Percentiles rank a stretch among this genome's conserved stretches.
These are phyloP conservation scores for Penicillium malachiteum DNA, from an alignment of 495 filamentous ascomycete species.

Conservation along the genomic window DNA sequence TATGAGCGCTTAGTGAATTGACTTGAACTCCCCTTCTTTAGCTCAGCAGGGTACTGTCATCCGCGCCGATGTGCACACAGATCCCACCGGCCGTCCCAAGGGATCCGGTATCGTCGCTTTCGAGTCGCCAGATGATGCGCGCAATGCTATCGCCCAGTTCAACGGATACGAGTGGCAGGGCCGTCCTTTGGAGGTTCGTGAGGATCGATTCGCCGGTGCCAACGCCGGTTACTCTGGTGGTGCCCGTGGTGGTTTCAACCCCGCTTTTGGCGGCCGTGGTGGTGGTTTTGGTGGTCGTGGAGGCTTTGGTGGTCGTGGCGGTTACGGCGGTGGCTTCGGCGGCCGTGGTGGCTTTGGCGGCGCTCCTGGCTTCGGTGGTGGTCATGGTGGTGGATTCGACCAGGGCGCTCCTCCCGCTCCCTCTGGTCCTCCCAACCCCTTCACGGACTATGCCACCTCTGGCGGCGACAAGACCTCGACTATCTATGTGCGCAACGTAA, in stretches of 20 bases:
- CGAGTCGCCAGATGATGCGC: constrained; percentile 89
- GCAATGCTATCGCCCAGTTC: constrained; percentile 93
- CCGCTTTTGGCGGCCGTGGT: constrained; percentile 20
- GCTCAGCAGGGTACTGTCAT: constrained; percentile 77
- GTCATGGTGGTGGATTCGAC: constrained; percentile 37
- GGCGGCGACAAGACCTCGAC: constrained; percentile 78
- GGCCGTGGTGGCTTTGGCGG: constrained; percentile 27
- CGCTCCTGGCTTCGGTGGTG: constrained; percentile 26
- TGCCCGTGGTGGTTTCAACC: constrained; percentile 30
- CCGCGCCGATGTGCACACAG: constrained; percentile 92
- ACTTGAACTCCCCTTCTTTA: constrained; percentile 46
- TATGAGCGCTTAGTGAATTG: constrained; percentile 26
- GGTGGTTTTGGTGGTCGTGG: constrained; percentile 40
- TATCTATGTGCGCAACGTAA: constrained; percentile 97
- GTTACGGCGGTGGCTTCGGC: constrained; percentile 17
- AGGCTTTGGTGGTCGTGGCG: constrained; percentile 16
- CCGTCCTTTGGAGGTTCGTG: constrained; percentile 86
- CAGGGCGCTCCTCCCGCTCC: constrained; percentile 37
- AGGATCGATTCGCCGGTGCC: constrained; percentile 85
- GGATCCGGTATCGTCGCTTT: constrained; percentile 97
- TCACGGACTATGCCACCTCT: constrained; percentile 90
- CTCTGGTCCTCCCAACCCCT: constrained; percentile 76
- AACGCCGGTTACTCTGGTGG: constrained; percentile 42
- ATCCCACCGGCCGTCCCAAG: constrained; percentile 87
- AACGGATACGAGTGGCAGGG: constrained; percentile 99